Percentiles rank a stretch among this genome's conserved stretches.
These are phyloP conservation scores for Oryza officinalis DNA, from an alignment of 176 grass and related monocot species.

Conservation along the genomic window DNA sequence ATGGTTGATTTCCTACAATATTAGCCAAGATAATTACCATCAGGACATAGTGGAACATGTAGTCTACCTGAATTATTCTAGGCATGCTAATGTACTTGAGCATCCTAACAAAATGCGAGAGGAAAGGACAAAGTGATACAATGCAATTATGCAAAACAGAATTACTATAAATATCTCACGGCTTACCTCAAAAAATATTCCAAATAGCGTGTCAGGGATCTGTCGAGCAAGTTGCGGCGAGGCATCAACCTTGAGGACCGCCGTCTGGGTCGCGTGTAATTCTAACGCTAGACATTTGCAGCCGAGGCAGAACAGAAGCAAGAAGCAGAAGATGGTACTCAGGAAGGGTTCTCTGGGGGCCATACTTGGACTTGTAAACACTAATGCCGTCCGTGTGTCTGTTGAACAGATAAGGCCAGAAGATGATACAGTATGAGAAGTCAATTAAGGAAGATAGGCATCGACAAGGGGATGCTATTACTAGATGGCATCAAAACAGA, in stretches of 20 bases:
- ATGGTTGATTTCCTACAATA: conserved; percentile 93
- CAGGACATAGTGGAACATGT: background rate
- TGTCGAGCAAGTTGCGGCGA: conserved; percentile 50
- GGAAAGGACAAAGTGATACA: background rate
- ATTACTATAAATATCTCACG: background rate
- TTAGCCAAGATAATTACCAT: background rate
- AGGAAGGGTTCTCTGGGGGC: conserved; percentile 12
- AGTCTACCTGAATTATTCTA: conserved; percentile 8
- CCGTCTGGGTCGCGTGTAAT: conserved; percentile 54
- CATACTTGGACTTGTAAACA: conserved; percentile 33
- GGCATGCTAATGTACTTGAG: background rate
- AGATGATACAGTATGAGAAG: background rate
- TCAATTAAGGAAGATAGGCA: background rate
- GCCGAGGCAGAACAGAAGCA: conserved; percentile 12
- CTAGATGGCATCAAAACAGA: background rate
- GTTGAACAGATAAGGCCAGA: background rate
- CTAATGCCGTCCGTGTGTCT: conserved; percentile 3
- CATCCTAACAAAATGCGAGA: background rate
- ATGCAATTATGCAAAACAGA: background rate
- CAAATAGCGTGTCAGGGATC: conserved; percentile 83
- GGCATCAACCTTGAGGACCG: conserved; percentile 62
- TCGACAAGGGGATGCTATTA: background rate
- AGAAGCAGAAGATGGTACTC: background rate
- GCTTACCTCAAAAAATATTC: conserved; percentile 94
- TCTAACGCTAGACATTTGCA: conserved; percentile 46